A percentile compares a stretch with the other conserved stretches of the same genome.
Conservation (phyloP, 1,284 basidiomycete genomes). For the Microbotryum scabiosae region DNA sequence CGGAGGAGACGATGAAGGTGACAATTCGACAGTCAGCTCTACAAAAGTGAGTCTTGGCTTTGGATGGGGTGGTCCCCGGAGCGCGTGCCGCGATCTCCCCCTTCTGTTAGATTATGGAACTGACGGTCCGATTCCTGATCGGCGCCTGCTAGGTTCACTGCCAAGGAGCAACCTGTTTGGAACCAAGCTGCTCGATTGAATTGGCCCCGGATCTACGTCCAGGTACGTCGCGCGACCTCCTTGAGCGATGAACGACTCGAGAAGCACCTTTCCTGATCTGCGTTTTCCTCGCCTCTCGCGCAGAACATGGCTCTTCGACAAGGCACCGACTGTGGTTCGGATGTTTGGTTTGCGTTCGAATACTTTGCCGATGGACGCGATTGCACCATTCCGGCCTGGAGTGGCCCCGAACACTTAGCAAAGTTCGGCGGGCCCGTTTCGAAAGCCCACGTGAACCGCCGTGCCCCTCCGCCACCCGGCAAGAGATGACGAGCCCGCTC, state of each 20-base stretch:
- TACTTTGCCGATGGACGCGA: slow-evolving; percentile 30
- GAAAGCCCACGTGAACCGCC: too few species aligned
- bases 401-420: slow-evolving; percentile 22
- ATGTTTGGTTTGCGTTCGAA: slow-evolving; percentile 31
- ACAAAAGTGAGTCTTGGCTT: slow-evolving; percentile 3
- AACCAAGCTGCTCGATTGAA: slow-evolving; percentile 31
- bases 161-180: slow-evolving; percentile 34
- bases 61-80: background rate
- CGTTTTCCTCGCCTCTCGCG: background rate
- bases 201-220: slow-evolving; percentile 29
- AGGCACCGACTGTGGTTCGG: slow-evolving; percentile 21
- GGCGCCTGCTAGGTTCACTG: slow-evolving; percentile 18
- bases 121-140: background rate
- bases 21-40: slow-evolving; percentile 26
- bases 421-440: too few species aligned
- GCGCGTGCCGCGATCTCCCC: background rate
- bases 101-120: background rate
- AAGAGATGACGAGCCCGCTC: background rate
- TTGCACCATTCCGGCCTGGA: slow-evolving; percentile 29
- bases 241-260: background rate
- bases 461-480: too few species aligned
- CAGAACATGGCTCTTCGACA: slow-evolving; percentile 23
- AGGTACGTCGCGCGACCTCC: slow-evolving; percentile 3
- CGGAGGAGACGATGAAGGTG: slow-evolving; percentile 26
- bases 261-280: too few species aligned